Evolutionary conservation across 164 flowering plant species (phyloP), one percentile per base, ranked within the genome.

Genomic region (Hamamelis virginiana): DNA sequence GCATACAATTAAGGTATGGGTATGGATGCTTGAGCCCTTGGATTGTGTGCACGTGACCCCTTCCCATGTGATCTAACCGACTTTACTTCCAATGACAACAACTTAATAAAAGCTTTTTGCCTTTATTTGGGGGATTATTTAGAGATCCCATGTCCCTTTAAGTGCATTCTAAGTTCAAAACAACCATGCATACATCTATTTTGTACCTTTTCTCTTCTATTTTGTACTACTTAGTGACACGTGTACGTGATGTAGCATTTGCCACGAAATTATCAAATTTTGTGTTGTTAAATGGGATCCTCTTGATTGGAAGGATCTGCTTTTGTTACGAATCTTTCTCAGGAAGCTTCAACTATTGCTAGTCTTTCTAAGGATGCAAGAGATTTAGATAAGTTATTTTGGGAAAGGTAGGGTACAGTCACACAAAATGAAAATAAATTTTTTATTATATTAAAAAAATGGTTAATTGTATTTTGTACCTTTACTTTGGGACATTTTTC

Each of bases 221-320:
- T n/a, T n/a, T n/a, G n/a, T n/a, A n/a, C n/a, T n/a, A n/a, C n/a
- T n/a, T n/a, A n/a, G n/a, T n/a, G n/a, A n/a, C n/a, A n/a, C n/a
- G n/a, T n/a, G n/a, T n/a, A n/a, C n/a, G n/a, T n/a, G n/a, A n/a
- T n/a, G n/a, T n/a, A n/a, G n/a, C n/a, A n/a, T n/a, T n/a, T n/a
- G n/a, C n/a, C n/a, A n/a, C n/a, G n/a, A n/a, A n/a, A n/a, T n/a
- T n/a, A n/a, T 72, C 76, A 66, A 73, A 80, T 96, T 74, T 72
- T 96, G 83, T 97, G 91, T 74, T 90, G 96, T 76, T 91, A 87
- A 74, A 76, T 90, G 12, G n/a, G 98, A 96, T 77, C 98, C 98
- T 46, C 87, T 91, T 72, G 97, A 98, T 44, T 95, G 99, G 99
- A 91, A 84, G 72, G 75, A 78, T 59, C 72, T 57, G 76, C 77